Evolutionary conservation across 129 eudicot genomes (phyloP), one percentile per base, ranked within the genome.

Genomic region (Flaveria bidentis): DNA sequence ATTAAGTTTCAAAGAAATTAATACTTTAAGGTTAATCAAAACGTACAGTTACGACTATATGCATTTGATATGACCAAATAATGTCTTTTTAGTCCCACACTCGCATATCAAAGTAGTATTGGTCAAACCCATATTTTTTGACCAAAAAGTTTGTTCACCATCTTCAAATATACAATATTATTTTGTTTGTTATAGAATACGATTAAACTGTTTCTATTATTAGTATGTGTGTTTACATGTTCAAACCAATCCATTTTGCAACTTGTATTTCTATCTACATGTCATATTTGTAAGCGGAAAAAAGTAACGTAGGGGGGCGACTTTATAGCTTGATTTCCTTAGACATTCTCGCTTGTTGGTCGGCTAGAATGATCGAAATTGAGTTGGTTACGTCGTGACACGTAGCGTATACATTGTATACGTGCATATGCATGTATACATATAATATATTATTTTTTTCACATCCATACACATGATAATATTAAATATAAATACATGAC

Each of bases 71-170:
- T 69, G 60, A 56, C 76, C 76, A 80, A 72, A 52, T 64, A 53
- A 72, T 41, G 67, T 17, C 74, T 72, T 53, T 78, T 72, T 64
- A 65, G 69, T 65, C 78, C 9, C 69, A 44, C 42, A 45, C n/a
- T 71, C 42, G 23, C n/a, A 71, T 53, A 79, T 49, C 67, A 2
- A 51, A 50, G 46, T 72, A 20, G 23, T 39, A 23, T 63, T 41
- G 39, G 56, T 72, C 73, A 64, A 50, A 79, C 60, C 83, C 78
- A 17, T 63, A 52, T 16, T 39, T 8, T 65, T 73, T 73, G 79
- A 80, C 78, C 74, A 16, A 60, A 18, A 25, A 22, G 2, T 5
- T 49, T 51, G 13, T 18, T 36, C 72, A 47, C 62, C 44, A 28
- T 77, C 12, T 45, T 23, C 6, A 77, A 61, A 15, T 47, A 42